Evolutionary conservation across 1,139 yeast species (phyloP), one percentile per base, ranked within the genome.

Genomic region (Sugiyamaella neomexicana): DNA sequence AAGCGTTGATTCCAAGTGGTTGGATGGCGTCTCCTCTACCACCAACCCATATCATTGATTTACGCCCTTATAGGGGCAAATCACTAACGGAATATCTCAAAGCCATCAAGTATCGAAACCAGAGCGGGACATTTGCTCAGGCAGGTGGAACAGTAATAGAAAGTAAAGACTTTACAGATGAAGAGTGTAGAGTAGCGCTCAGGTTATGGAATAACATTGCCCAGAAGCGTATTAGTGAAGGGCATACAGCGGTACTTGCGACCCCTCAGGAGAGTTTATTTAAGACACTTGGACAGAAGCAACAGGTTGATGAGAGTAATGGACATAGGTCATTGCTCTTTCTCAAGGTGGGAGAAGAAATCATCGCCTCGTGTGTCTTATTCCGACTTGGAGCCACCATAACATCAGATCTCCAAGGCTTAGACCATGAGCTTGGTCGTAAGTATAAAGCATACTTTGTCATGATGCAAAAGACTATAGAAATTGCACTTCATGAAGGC

Each of bases 401-500:
- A 50, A 76, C 80, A 1, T 72, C 77, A 5, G 80, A 76, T 58
- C 64, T 75, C 5, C 80, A 75, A 59, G 80, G 80, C 3, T 65
- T 76, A 25, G 72, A 75, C 54, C 77, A 75, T 54, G 78, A 74
- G 27, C 62, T 60, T 23, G 74, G 75, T 8, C 71, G 76, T 36
- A 66, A 72, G 50, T 72, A 72, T 58, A 75, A 75, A 58, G 79
- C 79, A 2, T 75, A 75, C 58, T 75, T 75, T 61, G 79, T 76
- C 25, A 76, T 76, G 80, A 75, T 75, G 80, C 79, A 75, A 62
- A 72, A 74, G 53, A 76, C 75, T 15, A 74, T 75, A 32, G 66
- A 68, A 23, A 74, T 75, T 31, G 79, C 79, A 1, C 56, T 76
- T 44, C 63, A 66, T 46, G 77, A 74, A 54, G 74, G 75, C 2